These are phyloP conservation scores for Naematelia encephala DNA, from an alignment of 768 basidiomycete species.

Conservation along the genomic window DNA sequence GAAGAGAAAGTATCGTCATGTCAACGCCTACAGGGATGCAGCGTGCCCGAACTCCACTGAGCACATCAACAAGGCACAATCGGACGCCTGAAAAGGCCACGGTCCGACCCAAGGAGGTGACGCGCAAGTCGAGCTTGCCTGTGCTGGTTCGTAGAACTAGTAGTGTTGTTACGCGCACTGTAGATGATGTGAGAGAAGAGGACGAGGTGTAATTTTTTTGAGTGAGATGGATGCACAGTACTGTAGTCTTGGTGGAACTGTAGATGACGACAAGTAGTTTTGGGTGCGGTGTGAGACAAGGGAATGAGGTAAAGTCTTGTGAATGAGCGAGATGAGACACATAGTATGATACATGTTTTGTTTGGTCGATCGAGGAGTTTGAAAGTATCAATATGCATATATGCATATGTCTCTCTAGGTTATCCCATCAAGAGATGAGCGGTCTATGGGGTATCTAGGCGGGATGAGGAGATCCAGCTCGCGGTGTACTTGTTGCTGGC, in stretches of 20 bases:
- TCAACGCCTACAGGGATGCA: neutral
- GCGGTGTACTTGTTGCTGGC: conserved; percentile 7
- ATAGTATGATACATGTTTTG: neutral
- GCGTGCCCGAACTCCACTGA: conserved; percentile 2
- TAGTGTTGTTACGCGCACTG: neutral
- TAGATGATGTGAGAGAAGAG: conserved; percentile 7
- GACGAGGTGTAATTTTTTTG: conserved; percentile 7
- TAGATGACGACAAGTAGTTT: too few relatives aligned
- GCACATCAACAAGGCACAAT: conserved; percentile 15
- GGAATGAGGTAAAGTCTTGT: neutral
- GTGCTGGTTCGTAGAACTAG: conserved; percentile 1
- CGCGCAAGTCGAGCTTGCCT: conserved; percentile 10
- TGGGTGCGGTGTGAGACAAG: too few relatives aligned
- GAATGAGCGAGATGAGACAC: neutral
- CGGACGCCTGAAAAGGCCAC: neutral
- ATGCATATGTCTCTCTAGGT: neutral
- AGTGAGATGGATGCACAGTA: conserved; percentile 1
- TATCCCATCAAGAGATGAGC: neutral
- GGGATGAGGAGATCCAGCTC: neutral
- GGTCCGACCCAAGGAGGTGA: neutral
- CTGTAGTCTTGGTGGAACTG: neutral
- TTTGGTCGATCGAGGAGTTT: neutral
- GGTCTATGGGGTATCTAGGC: neutral
- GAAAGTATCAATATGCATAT: neutral
- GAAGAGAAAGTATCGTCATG: neutral